These are phyloP conservation scores for Casaregolazyma suthepensis DNA, from an alignment of 1,139 yeast species.

Conservation along the genomic window DNA sequence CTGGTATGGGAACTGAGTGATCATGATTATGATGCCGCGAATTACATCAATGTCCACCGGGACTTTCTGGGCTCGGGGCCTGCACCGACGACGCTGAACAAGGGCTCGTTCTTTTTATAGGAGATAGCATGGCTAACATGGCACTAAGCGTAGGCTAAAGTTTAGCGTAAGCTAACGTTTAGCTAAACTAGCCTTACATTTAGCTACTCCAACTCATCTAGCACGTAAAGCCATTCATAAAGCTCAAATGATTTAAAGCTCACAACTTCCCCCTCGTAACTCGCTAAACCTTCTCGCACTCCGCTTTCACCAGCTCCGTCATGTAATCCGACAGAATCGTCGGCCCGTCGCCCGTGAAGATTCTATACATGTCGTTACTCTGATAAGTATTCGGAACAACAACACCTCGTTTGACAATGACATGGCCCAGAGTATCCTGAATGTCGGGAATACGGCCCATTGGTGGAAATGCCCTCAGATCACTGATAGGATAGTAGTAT, in stretches of 20 bases:
- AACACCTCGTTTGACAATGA: slow-evolving; percentile 48
- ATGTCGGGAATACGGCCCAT: slow-evolving; percentile 68
- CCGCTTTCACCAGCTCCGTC: slow-evolving; percentile 38
- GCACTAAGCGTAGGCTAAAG: not conserved
- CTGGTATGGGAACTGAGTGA: slow-evolving; percentile 32
- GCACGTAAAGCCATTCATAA: no score
- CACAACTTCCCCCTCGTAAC: not conserved
- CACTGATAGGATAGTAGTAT: slow-evolving; percentile 66
- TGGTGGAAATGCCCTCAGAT: slow-evolving; percentile 59
- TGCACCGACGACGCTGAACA: not conserved
- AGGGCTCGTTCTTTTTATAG: slow-evolving; percentile 5
- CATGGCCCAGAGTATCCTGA: slow-evolving; percentile 68
- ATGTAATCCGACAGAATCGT: slow-evolving; percentile 52
- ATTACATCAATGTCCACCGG: slow-evolving; percentile 33
- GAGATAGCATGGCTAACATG: not conserved
- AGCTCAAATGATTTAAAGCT: not conserved
- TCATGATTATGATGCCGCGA: slow-evolving; percentile 27
- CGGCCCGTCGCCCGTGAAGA: slow-evolving; percentile 53
- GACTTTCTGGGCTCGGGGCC: slow-evolving; percentile 29
- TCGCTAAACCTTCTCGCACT: slow-evolving; percentile 17
- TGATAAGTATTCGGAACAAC: slow-evolving; percentile 55
- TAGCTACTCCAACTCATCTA: no score
- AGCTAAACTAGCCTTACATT: no score
- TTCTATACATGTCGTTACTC: slow-evolving; percentile 52
- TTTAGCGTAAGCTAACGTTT: no score